Evolutionary conservation across 2,329 filamentous ascomycete genomes (phyloP).

Genomic region (Sordariomycetes sp.): DNA sequence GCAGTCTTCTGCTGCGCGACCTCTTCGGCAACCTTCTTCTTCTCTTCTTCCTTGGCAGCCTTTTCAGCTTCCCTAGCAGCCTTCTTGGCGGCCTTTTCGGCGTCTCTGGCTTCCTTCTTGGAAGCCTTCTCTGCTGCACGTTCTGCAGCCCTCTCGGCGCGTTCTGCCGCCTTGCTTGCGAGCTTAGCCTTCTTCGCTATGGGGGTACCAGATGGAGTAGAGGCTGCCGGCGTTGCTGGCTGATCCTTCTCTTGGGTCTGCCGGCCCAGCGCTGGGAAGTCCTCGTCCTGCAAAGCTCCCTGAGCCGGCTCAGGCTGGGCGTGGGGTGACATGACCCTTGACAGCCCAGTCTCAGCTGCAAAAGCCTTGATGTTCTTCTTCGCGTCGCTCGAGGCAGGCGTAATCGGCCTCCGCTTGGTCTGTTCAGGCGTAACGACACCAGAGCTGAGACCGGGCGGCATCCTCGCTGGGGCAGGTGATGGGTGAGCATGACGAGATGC

Average conservation of each 20-base stretch:
- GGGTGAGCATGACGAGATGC: constrained; percentile 1
- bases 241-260: constrained; percentile 18
- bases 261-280: constrained; percentile 51
- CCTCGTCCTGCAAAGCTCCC: constrained; percentile 44
- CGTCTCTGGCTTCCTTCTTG: constrained; percentile 10
- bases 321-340: constrained; percentile 34
- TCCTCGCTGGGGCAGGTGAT: constrained; percentile 15
- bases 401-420: constrained; percentile 16
- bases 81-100: constrained; percentile 20
- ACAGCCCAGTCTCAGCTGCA: constrained; percentile 34
- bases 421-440: constrained; percentile 21
- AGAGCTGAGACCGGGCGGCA: constrained; percentile 13
- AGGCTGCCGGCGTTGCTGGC: constrained; percentile 20
- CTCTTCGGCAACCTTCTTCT: not conserved
- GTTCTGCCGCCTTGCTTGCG: constrained; percentile 8
- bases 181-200: constrained; percentile 23
- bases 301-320: constrained; percentile 15
- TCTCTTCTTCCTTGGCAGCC: not conserved
- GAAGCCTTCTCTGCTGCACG: constrained; percentile 27
- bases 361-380: constrained; percentile 36
- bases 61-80: constrained; percentile 18
- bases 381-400: constrained; percentile 17
- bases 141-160: constrained; percentile 19
- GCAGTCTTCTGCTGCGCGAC: not conserved
- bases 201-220: constrained; percentile 22